Evolutionary conservation across 805 yeast species (phyloP).

Genomic region (Saccharomycopsis schoenii): DNA sequence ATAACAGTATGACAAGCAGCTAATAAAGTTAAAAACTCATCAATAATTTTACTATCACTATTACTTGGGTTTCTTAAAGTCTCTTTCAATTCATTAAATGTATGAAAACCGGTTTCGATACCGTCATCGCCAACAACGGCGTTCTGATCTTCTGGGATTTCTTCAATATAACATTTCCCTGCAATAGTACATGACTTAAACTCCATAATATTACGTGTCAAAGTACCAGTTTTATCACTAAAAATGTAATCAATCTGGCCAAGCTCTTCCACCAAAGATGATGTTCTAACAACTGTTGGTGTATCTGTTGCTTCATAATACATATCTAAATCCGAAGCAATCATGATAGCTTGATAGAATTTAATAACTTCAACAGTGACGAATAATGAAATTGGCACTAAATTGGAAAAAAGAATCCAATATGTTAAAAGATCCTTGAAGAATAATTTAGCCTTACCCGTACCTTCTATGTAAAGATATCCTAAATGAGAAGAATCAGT

Average conservation of each 20-base stretch:
- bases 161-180: constrained; percentile 79
- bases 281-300: constrained; percentile 91
- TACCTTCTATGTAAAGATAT: constrained; percentile 61
- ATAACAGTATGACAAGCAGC: constrained; percentile 97
- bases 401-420: constrained; percentile 92
- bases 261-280: constrained; percentile 90
- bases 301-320: constrained; percentile 82
- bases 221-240: constrained; percentile 95
- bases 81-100: constrained; percentile 50
- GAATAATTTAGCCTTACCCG: constrained; percentile 59
- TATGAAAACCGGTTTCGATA: constrained; percentile 67
- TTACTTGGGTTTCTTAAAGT: constrained; percentile 34
- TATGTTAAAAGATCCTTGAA: constrained; percentile 84
- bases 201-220: constrained; percentile 95
- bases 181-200: constrained; percentile 89
- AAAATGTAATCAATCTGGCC: constrained; percentile 96
- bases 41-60: constrained; percentile 37
- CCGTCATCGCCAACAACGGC: constrained; percentile 65
- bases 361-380: constrained; percentile 95
- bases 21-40: constrained; percentile 71
- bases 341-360: constrained; percentile 89
- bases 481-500: constrained; percentile 42
- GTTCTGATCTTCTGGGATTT: constrained; percentile 82
- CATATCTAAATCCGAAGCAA: constrained; percentile 89
- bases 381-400: constrained; percentile 95